Base-by-base conservation (phyloP, 2,329 filamentous ascomycete genomes). In the Fusarium robinianum region DNA sequence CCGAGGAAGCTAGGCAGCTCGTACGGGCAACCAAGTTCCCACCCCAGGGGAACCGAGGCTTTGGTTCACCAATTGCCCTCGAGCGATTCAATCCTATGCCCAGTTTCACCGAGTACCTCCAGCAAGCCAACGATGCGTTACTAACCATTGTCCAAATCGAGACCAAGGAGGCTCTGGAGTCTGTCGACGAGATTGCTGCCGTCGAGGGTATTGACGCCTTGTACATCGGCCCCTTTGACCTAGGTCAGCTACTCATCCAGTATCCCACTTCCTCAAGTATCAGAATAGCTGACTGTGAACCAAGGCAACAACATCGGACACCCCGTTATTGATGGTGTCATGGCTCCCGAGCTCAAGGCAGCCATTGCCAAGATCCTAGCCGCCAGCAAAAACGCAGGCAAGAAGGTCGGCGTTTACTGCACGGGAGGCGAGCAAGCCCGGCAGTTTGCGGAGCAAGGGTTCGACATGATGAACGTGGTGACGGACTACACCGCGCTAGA, bases 141-240 rank as follows among this genome's bases (percentile, higher is more conserved):
- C 62, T 86, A 45, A 84, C 79, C 11, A 83, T 85, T 68, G 80
- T 85, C 8, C 83, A 86, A 63, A 85, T 87, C 38, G 83, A 87
- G 67, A 85, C 83, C 1, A 70, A 72, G 48, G 81, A 84, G 61
- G 82, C 82, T 1, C 68, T 86, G 10, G 76, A 80, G 1, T 67
- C 68, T 9, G 75, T 85, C 1, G 81, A 85, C 22, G 78, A 77
- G 33, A 86, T 87, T 62, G 81, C 80, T 27, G 72, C 76, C 14
- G 70, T 83, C 15, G 67, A 79, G 4, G 80, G 80, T 4, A 71
- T 86, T 15, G 83, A 87, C 49, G 75, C 83, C 5, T 66, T 86
- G 16, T 85, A 85, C 60, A 74, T 86, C 32, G 83, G 83, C 0
- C 83, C 83, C 2, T 85, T 84, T 60, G 83, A 86, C 57, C 71